Evolutionary conservation across 805 yeast species (phyloP).

Genomic region (Pichia manshurica): DNA sequence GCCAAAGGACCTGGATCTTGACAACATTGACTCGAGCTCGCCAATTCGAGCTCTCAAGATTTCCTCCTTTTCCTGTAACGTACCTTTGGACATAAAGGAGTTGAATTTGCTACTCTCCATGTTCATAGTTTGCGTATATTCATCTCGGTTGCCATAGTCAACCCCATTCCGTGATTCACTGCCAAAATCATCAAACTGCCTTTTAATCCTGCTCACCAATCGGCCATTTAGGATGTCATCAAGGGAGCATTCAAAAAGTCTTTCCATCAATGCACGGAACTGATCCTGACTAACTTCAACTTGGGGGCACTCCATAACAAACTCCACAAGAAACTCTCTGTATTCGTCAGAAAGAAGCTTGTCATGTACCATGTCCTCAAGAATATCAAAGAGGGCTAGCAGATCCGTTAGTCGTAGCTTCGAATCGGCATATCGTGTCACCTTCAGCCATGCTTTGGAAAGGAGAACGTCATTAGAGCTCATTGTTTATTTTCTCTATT

Average conservation of each 20-base stretch:
- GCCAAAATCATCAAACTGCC: neutral
- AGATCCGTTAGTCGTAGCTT: constrained; percentile 12
- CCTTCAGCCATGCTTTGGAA: constrained; percentile 12
- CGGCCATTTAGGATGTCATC: constrained; percentile 9
- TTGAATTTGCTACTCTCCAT: constrained; percentile 9
- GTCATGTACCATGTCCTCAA: constrained; percentile 11
- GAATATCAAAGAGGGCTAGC: constrained; percentile 12
- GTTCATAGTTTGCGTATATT: constrained; percentile 8
- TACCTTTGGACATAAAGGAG: neutral
- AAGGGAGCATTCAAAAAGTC: constrained; percentile 15
- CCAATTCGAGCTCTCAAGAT: neutral
- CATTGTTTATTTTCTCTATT: neutral
- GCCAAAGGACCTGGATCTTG: neutral
- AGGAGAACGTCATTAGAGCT: neutral
- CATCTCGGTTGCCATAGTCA: neutral
- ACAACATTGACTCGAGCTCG: constrained; percentile 5
- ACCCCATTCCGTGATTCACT: neutral
- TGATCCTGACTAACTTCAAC: constrained; percentile 10
- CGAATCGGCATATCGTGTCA: neutral
- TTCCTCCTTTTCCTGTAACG: neutral
- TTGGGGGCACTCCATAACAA: constrained; percentile 13
- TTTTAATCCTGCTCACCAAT: neutral
- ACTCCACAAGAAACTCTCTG: constrained; percentile 17
- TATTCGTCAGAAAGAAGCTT: constrained; percentile 15
- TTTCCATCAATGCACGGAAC: constrained; percentile 16